phyloP scores from a whole-genome alignment of 2,329 filamentous ascomycete genomes.

The Diaporthe helianthi region DNA sequence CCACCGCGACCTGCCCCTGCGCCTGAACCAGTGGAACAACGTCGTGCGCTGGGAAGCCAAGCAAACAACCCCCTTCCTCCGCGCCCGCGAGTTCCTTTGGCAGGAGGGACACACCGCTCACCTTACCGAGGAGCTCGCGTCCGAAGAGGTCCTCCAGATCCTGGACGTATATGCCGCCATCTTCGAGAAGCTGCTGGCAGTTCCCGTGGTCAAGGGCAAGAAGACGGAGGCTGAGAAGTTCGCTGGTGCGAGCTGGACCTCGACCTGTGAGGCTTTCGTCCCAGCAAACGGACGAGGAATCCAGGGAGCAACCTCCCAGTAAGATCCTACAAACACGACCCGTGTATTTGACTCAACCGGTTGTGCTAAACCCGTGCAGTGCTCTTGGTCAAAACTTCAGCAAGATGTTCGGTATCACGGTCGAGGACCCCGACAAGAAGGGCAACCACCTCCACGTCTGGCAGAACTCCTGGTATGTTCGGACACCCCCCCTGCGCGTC shows the following conservation, averaged over 20 bases:
- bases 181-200: constrained; percentile 92
- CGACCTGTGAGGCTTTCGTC: constrained; percentile 96
- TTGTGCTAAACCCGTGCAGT: constrained; percentile 28
- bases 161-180: constrained; percentile 91
- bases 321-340: constrained; percentile 40
- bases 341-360: neutral
- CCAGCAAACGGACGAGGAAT: constrained; percentile 95
- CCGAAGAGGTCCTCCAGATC: constrained; percentile 88
- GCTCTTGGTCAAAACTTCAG: constrained; percentile 94
- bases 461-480: constrained; percentile 87
- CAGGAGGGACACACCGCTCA: constrained; percentile 95
- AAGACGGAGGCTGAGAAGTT: constrained; percentile 99
- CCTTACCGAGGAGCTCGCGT: constrained; percentile 80
- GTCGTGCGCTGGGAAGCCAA: constrained; percentile 96
- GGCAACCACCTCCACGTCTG: constrained; percentile 85
- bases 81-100: constrained; percentile 96
- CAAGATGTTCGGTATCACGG: constrained; percentile 98
- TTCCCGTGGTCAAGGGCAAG: constrained; percentile 89
- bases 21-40: constrained; percentile 98
- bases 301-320: constrained; percentile 94
- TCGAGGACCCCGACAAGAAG: constrained; percentile 88
- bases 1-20: constrained; percentile 91
- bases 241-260: constrained; percentile 94
- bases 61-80: constrained; percentile 84
- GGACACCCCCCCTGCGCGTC: neutral